Base-by-base conservation (phyloP, 768 basidiomycete species). In the Vishniacozyma victoriae region DNA sequence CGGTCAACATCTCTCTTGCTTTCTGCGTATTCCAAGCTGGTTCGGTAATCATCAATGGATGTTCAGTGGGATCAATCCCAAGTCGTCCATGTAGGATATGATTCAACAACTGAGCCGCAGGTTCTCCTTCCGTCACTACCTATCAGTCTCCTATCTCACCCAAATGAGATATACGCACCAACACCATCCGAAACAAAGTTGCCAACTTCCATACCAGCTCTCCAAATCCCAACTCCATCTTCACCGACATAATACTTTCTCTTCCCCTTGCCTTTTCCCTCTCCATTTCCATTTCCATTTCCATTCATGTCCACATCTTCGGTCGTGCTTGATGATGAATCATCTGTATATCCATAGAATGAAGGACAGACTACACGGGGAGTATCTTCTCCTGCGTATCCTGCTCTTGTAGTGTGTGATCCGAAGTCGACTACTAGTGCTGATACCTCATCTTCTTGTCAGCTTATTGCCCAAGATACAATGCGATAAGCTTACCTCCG, bases 361-460 rank as follows among this genome's bases (percentile, higher is more conserved):
- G 91, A 86, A 6, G 95, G 86, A 55, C 93, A 81, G 53, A 96
- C 82, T 15, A 87, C 85, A 73, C 89, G 88, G 15, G 95, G 95
- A 11, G 86, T 81, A 64, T 97, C 95, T 73, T 97, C 93, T 38
- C 95, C 95, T 11, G 95, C 93, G 72, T 97, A 95, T 44, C 95
- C 95, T 11, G 90, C 89, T 68, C 95, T 84, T 45, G 92, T 75
- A 7, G 89, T 85, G 20, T 86, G 85, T 11, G 86, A 78, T 23
- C 95, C 95, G 67, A 97, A 85, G 75, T 99, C 95, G 29, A 99
- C 76, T 19, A 97, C 95, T 44, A 97, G 76, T 24, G 93, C 95
- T 27, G 90, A 86, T n/a, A 97, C 90, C 75, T 96, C 92, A 69
- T 96, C 92, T 95, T 52, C 23, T 44, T 27, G 36, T 35, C 22